These are phyloP conservation scores for Neoscytalidium dimidiatum DNA, from an alignment of 2,329 filamentous ascomycete genomes.

Conservation along the genomic window DNA sequence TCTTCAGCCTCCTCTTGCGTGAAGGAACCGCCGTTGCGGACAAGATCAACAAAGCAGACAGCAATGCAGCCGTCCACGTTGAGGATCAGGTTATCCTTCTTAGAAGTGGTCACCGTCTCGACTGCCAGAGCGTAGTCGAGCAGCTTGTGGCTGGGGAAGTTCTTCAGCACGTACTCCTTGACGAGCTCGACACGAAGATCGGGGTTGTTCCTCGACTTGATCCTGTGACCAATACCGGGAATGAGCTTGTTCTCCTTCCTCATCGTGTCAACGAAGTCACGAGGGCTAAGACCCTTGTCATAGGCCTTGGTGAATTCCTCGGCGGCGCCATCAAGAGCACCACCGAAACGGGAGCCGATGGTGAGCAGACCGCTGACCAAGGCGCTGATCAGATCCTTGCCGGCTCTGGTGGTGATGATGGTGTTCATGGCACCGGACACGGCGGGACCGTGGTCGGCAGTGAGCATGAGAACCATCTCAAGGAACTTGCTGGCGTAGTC, in stretches of 20 bases:
- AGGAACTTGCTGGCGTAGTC: constrained; percentile 97
- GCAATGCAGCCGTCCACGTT: constrained; percentile 98
- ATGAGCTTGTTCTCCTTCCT: constrained; percentile 99
- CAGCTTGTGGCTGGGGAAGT: constrained; percentile 97
- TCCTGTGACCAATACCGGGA: constrained; percentile 96
- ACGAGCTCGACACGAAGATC: constrained; percentile 99
- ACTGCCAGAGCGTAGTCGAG: constrained; percentile 98
- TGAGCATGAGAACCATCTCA: constrained; percentile 99
- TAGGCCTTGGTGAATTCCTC: constrained; percentile 98
- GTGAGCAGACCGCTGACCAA: constrained; percentile 96
- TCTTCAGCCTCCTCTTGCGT: constrained; percentile 95
- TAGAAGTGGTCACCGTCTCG: constrained; percentile 96
- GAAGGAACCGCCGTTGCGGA: constrained; percentile 98
- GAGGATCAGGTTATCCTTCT: constrained; percentile 99
- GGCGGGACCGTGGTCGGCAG: constrained; percentile 96
- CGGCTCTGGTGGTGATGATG: constrained; percentile 98
- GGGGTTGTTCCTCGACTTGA: constrained; percentile 99
- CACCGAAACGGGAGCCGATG: constrained; percentile 97
- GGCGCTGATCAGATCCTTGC: constrained; percentile 96
- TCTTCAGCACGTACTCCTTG: constrained; percentile 97
- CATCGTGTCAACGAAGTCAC: constrained; percentile 99
- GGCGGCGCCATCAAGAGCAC: constrained; percentile 94
- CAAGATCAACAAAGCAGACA: constrained; percentile 96
- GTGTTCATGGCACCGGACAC: constrained; percentile 99
- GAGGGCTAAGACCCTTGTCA: constrained; percentile 95